phyloP scores from a whole-genome alignment of 2,329 filamentous ascomycete species.

The Ceratocystis cubensis region DNA sequence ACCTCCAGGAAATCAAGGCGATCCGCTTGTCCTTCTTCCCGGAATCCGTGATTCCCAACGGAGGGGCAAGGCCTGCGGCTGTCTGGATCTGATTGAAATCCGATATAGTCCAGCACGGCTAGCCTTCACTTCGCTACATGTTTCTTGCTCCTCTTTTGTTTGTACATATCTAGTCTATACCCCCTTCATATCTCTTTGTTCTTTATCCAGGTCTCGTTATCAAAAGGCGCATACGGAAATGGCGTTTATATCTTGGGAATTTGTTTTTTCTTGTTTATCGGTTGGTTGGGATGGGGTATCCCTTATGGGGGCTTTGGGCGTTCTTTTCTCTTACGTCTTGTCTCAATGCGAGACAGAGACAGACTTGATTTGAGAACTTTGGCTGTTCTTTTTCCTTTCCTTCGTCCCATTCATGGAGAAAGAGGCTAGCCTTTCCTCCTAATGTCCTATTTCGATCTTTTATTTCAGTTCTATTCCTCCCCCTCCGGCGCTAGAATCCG shows the following conservation, averaged over 20 bases:
- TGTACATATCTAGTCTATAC: slow-evolving; percentile 17
- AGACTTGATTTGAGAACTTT: neutral
- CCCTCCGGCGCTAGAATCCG: neutral
- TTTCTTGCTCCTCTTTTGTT: slow-evolving; percentile 11
- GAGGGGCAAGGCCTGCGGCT: slow-evolving; percentile 24
- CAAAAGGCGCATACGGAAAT: neutral
- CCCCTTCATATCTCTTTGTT: slow-evolving; percentile 5
- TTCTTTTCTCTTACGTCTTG: neutral
- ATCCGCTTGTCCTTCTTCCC: slow-evolving; percentile 51
- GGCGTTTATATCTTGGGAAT: neutral
- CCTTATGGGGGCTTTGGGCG: neutral
- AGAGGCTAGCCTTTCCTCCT: neutral
- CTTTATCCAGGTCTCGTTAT: neutral
- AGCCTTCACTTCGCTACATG: too few relatives aligned
- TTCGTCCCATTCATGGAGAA: neutral
- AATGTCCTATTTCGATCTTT: neutral
- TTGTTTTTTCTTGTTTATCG: neutral
- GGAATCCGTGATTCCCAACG: slow-evolving; percentile 24
- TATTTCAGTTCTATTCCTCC: neutral
- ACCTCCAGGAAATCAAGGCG: slow-evolving; percentile 65
- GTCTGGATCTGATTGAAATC: slow-evolving; percentile 38
- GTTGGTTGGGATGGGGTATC: neutral
- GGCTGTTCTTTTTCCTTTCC: slow-evolving; percentile 1
- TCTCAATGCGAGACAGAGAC: neutral
- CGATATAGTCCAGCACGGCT: too few relatives aligned